These are phyloP conservation scores for Trichoderma sp. DNA, from an alignment of 2,329 filamentous ascomycete species.

Conservation along the genomic window DNA sequence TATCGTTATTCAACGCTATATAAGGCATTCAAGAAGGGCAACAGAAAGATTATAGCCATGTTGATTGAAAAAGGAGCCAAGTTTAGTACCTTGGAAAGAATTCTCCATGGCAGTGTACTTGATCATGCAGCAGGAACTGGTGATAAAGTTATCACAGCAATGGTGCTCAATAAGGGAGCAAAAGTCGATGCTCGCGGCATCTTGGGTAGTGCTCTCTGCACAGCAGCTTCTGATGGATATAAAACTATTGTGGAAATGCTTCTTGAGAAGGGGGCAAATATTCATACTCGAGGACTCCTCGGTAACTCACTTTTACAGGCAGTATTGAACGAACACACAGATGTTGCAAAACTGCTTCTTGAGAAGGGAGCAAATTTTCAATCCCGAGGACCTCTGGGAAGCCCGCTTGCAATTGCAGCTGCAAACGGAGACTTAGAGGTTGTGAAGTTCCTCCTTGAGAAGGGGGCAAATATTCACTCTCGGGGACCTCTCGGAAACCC, in stretches of 20 bases:
- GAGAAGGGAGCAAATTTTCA: too few relatives aligned
- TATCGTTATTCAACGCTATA: not conserved
- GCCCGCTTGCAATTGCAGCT: too few relatives aligned
- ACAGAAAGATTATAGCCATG: not conserved
- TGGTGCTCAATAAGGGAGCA: not conserved
- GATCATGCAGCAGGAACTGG: not conserved
- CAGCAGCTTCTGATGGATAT: rapidly evolving
- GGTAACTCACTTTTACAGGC: not conserved
- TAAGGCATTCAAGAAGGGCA: not conserved
- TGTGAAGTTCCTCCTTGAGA: not conserved
- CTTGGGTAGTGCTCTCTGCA: not conserved
- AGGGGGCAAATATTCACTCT: not conserved
- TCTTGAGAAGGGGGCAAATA: not conserved
- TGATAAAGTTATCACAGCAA: too few relatives aligned
- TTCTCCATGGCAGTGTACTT: not conserved
- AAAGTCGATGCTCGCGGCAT: too few relatives aligned
- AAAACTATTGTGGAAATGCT: not conserved
- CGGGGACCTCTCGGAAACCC: not conserved
- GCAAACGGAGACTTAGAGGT: too few relatives aligned
- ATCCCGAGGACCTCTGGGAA: too few relatives aligned
- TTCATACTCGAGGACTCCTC: not conserved
- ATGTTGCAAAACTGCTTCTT: too few relatives aligned
- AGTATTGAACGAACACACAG: too few relatives aligned
- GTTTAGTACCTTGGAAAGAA: not conserved
- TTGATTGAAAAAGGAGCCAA: not conserved